phyloP scores from a whole-genome alignment of 169 alveolate genomes.

The Cryptosporidium andersoni region DNA sequence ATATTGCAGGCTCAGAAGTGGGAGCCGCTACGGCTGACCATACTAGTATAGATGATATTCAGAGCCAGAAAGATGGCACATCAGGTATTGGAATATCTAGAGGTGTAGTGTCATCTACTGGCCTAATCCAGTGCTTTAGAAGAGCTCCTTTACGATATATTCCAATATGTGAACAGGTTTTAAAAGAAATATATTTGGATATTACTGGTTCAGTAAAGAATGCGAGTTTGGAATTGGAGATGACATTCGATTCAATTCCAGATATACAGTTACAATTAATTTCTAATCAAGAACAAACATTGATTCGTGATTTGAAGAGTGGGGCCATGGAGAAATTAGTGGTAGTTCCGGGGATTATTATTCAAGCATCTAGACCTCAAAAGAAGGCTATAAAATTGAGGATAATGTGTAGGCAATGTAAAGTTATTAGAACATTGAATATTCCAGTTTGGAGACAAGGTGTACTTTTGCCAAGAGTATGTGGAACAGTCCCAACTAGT shows the following conservation, averaged over 20 bases:
- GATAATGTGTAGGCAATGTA: conserved; percentile 91
- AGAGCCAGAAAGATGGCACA: conserved; percentile 13
- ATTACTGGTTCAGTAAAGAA: conserved; percentile 27
- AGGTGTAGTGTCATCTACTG: neutral
- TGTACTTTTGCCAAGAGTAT: conserved; percentile 79
- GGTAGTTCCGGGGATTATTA: conserved; percentile 93
- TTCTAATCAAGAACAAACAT: conserved; percentile 80
- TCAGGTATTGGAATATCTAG: neutral
- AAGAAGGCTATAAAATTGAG: conserved; percentile 83
- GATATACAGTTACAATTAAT: conserved; percentile 82
- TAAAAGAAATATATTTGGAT: conserved; percentile 64
- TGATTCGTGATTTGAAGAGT: conserved; percentile 83
- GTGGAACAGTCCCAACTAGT: conserved; percentile 78
- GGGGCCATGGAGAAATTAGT: conserved; percentile 88
- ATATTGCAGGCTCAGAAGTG: conserved; percentile 76
- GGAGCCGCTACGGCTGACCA: conserved; percentile 76
- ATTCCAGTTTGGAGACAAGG: conserved; percentile 90
- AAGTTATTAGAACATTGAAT: conserved; percentile 84
- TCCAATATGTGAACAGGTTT: conserved; percentile 65
- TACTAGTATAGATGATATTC: conserved; percentile 21
- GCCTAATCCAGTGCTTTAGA: conserved; percentile 81
- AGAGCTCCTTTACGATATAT: conserved; percentile 80
- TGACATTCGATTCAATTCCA: conserved; percentile 71
- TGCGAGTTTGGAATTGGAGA: conserved; percentile 42
- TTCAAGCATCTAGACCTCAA: conserved; percentile 90